Evolutionary conservation across 768 basidiomycete species (phyloP).

Genomic region (Phylloporus rhodoxanthus): DNA sequence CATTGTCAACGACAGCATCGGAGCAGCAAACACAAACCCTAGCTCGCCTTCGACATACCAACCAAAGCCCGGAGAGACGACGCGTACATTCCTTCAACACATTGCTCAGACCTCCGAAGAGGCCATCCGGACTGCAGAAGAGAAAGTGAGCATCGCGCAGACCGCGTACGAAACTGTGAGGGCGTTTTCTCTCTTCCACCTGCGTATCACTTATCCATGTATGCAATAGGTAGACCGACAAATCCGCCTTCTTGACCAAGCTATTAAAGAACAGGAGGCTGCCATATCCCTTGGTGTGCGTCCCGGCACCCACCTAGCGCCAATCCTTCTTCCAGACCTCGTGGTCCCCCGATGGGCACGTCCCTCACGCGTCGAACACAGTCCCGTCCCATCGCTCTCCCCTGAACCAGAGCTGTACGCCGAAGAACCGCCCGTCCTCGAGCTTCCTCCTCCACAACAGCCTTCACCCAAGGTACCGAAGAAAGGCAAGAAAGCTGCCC

Average conservation of each 20-base stretch:
- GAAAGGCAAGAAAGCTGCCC: slow-evolving; percentile 21
- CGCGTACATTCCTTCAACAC: slow-evolving; percentile 48
- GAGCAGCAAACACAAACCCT: neutral
- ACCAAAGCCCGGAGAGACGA: slow-evolving; percentile 31
- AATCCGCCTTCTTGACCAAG: slow-evolving; percentile 70
- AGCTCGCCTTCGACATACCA: neutral
- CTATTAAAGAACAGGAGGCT: slow-evolving; percentile 57
- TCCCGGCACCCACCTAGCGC: slow-evolving; percentile 48
- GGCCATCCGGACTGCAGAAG: slow-evolving; percentile 57
- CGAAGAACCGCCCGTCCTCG: slow-evolving; percentile 12
- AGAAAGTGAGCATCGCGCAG: slow-evolving; percentile 72
- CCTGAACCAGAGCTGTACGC: slow-evolving; percentile 23
- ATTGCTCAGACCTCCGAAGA: slow-evolving; percentile 59
- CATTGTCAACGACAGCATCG: neutral
- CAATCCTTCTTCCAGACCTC: slow-evolving; percentile 57
- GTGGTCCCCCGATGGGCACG: slow-evolving; percentile 50
- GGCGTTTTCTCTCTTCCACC: neutral
- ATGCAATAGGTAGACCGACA: slow-evolving; percentile 66
- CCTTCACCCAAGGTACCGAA: slow-evolving; percentile 16
- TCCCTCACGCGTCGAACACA: slow-evolving; percentile 38
- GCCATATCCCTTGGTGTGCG: slow-evolving; percentile 48
- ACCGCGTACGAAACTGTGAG: slow-evolving; percentile 66
- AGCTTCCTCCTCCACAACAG: slow-evolving; percentile 7
- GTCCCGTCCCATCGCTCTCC: slow-evolving; percentile 36
- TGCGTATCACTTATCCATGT: neutral